A percentile compares a stretch with the other conserved stretches of the same genome.
phyloP scores from a whole-genome alignment of 192 early-diverging fungal species.

The Mortierella claussenii region DNA sequence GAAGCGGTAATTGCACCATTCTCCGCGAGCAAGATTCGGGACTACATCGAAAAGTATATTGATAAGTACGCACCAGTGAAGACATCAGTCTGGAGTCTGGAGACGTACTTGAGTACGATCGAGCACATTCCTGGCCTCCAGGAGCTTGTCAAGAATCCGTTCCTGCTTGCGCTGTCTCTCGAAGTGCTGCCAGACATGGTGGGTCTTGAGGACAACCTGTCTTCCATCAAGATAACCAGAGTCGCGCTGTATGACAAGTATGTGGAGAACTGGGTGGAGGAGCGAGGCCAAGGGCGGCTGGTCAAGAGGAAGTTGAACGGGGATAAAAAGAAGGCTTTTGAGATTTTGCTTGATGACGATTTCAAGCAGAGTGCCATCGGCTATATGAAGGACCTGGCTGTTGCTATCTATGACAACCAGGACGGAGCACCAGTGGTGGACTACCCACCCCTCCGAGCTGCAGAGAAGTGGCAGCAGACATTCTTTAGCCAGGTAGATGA shows the following conservation, averaged over 20 bases:
- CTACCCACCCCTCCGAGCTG: not conserved
- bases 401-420: conserved; percentile 1
- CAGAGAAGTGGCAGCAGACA: not conserved
- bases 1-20: conserved; percentile 11
- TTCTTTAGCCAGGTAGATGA: conserved; percentile 1
- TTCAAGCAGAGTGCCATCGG: not conserved
- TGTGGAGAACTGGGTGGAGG: not conserved
- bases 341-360: not conserved
- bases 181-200: not conserved
- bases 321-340: not conserved
- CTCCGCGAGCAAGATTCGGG: not conserved
- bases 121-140: not conserved
- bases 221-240: not conserved
- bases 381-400: not conserved
- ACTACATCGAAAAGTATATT: not conserved
- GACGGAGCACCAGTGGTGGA: not conserved
- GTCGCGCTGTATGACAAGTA: conserved; percentile 2
- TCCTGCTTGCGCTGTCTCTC: not conserved
- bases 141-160: conserved; percentile 11
- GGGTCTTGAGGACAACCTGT: not conserved
- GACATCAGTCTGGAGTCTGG: not conserved
- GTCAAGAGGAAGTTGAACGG: not conserved
- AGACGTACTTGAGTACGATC: not conserved
- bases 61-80: no score
- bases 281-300: not conserved